These are phyloP conservation scores for Tolypocladium nubicola DNA, from an alignment of 2,329 filamentous ascomycete species.

Conservation along the genomic window DNA sequence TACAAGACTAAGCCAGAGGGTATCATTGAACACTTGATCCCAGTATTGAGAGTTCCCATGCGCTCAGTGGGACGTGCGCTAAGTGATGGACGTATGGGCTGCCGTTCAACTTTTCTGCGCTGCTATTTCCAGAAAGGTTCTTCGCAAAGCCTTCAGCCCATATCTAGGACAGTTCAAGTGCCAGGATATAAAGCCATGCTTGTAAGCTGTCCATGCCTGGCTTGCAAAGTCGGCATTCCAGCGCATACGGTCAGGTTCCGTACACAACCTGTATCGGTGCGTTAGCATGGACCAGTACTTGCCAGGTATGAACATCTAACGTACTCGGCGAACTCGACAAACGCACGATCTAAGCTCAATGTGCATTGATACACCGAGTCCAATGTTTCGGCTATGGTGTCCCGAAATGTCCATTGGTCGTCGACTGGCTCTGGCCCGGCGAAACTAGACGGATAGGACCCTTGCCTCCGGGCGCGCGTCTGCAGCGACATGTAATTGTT, in stretches of 20 bases:
- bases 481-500: not conserved
- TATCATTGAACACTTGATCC: too few species aligned
- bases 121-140: not conserved
- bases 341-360: not conserved
- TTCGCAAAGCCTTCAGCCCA: not conserved
- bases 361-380: not conserved
- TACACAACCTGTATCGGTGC: not conserved
- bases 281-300: not conserved
- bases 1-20: too few species aligned
- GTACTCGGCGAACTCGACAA: not conserved
- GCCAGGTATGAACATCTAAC: not conserved
- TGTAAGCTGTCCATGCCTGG: not conserved
- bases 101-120: not conserved
- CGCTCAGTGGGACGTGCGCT: too few species aligned
- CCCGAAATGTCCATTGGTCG: not conserved
- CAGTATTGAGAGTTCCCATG: too few species aligned
- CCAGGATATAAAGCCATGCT: not conserved
- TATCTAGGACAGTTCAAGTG: not conserved
- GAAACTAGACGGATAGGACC: not conserved
- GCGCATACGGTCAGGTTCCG: not conserved
- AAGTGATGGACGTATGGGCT: too few species aligned
- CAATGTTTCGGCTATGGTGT: not conserved
- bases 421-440: not conserved
- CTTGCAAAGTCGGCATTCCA: not conserved
- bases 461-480: not conserved